Conservation (phyloP, 1,284 basidiomycete species). For the Irpex rosettiformis region DNA sequence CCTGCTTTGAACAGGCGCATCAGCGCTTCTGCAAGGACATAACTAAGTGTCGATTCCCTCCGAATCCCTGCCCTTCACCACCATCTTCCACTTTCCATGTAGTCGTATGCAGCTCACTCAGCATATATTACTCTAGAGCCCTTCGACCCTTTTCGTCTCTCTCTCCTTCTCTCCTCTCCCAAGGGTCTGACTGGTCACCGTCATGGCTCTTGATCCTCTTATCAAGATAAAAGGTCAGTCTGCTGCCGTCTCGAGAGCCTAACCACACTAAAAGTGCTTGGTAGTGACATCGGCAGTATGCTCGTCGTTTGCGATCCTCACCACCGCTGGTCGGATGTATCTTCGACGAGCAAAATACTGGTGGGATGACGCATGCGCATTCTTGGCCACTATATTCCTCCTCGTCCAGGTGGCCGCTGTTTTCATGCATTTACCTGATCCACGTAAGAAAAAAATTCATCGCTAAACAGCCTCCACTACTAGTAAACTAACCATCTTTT, state of each 20-base stretch:
- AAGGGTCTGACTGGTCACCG: neutral
- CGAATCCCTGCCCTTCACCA: neutral
- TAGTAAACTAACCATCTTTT: neutral
- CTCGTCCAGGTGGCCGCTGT: conserved; percentile 14
- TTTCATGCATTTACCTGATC: conserved; percentile 5
- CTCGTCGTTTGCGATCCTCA: conserved; percentile 31
- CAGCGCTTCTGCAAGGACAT: neutral
- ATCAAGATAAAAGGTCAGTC: conserved; percentile 26
- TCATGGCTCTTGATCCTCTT: conserved; percentile 15
- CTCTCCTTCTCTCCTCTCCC: neutral
- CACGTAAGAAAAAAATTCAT: conserved; percentile 8
- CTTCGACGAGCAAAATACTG: conserved; percentile 32
- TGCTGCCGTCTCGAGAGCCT: neutral
- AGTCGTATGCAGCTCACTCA: too few relatives aligned
- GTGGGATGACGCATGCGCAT: conserved; percentile 37
- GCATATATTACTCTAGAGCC: neutral
- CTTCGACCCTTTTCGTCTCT: neutral
- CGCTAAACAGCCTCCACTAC: neutral
- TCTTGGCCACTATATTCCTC: conserved; percentile 22
- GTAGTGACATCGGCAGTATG: conserved; percentile 33
- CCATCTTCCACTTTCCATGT: neutral
- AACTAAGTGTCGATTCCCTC: neutral
- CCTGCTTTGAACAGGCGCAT: neutral
- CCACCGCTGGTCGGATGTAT: conserved; percentile 32
- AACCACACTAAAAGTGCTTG: neutral